Conservation (phyloP, 306 rosid species). For the Lupinus albus region DNA sequence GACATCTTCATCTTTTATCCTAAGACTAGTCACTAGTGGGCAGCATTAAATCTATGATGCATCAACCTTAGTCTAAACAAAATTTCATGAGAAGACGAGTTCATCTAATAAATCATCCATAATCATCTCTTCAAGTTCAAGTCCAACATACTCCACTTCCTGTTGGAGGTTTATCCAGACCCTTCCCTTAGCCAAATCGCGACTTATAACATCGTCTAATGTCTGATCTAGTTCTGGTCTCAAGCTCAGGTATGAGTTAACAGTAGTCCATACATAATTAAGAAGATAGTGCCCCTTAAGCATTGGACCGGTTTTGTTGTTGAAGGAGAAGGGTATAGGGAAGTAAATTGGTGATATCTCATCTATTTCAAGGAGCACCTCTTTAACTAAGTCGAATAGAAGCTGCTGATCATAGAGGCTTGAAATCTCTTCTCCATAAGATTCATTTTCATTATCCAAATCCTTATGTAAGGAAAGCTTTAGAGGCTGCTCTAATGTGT, state of each 20-base stretch:
- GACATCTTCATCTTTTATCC: neutral
- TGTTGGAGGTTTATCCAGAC: constrained; percentile 80
- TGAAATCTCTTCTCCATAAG: constrained; percentile 36
- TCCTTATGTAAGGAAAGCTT: constrained; percentile 54
- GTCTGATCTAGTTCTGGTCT: constrained; percentile 80
- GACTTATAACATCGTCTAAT: constrained; percentile 70
- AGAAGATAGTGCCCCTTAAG: constrained; percentile 60
- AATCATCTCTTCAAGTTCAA: constrained; percentile 76
- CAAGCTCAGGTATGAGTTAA: constrained; percentile 51
- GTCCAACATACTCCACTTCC: constrained; percentile 67
- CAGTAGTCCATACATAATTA: constrained; percentile 55
- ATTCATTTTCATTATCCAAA: constrained; percentile 56
- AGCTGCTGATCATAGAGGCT: constrained; percentile 53
- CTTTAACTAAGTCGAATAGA: constrained; percentile 68
- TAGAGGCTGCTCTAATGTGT: constrained; percentile 60
- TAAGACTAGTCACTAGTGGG: neutral
- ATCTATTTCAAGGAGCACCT: constrained; percentile 53
- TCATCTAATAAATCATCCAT: constrained; percentile 78
- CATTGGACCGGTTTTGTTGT: constrained; percentile 49
- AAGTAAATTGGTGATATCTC: constrained; percentile 66
- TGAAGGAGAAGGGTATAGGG: constrained; percentile 60
- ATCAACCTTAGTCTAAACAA: constrained; percentile 1
- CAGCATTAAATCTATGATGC: neutral
- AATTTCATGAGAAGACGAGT: constrained; percentile 45
- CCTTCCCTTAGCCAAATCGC: constrained; percentile 59